A percentile compares a stretch with the other conserved stretches of the same genome.
These are phyloP conservation scores for Nidularia sp. DNA, from an alignment of 768 basidiomycete species.

Conservation along the genomic window DNA sequence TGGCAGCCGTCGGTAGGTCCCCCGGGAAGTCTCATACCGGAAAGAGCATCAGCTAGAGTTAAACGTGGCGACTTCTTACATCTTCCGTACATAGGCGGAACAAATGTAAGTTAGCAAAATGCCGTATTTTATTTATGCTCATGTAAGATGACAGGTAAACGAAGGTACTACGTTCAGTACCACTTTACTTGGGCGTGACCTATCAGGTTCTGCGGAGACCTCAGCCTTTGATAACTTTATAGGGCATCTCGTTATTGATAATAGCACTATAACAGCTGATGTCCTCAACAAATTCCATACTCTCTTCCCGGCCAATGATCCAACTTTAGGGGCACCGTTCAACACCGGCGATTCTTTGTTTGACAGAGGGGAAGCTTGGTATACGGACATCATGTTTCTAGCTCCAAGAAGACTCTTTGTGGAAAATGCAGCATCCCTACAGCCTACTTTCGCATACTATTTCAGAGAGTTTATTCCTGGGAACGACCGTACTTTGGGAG, in stretches of 20 bases:
- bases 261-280: conserved; percentile 38
- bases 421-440: conserved; percentile 38
- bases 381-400: conserved; percentile 55
- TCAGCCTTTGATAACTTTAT: conserved; percentile 45
- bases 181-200: conserved; percentile 30
- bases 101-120: conserved; percentile 35
- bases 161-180: conserved; percentile 46
- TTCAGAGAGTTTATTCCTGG: conserved; percentile 59
- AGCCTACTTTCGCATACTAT: conserved; percentile 50
- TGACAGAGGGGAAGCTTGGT: conserved; percentile 54
- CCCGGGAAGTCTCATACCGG: conserved; percentile 41
- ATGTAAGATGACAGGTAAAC: conserved; percentile 32
- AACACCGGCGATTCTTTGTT: conserved; percentile 58
- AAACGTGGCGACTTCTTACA: conserved; percentile 45
- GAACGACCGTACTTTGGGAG: conserved; percentile 40
- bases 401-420: conserved; percentile 47
- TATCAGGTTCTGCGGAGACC: conserved; percentile 35
- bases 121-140: neutral
- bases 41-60: conserved; percentile 40
- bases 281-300: conserved; percentile 32
- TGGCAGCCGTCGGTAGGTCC: conserved; percentile 58
- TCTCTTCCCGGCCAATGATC: conserved; percentile 46
- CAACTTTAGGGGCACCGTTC: conserved; percentile 44
- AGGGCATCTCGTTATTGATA: conserved; percentile 44
- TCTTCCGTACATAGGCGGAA: conserved; percentile 52